Evolutionary conservation across 78 protist species (phyloP).

Genomic region (Anaeramoeba flamelloides): DNA sequence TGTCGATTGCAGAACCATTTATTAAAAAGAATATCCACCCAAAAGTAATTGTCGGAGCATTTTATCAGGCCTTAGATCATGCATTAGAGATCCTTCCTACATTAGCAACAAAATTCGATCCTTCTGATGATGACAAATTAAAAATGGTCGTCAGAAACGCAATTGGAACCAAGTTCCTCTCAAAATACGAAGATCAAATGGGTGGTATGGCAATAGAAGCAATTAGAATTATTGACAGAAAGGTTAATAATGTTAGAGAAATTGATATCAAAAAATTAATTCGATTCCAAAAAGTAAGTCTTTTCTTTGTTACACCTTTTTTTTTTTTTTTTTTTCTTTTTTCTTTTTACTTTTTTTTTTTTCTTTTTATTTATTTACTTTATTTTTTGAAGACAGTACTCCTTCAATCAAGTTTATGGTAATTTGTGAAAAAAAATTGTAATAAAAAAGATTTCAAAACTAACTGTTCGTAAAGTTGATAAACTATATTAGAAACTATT

Average conservation of each 20-base stretch:
- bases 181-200: slow-evolving; percentile 52
- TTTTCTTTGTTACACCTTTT: neutral
- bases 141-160: slow-evolving; percentile 11
- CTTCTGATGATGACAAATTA: slow-evolving; percentile 46
- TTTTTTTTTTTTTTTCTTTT: no score
- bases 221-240: slow-evolving; percentile 68
- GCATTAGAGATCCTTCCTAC: slow-evolving; percentile 46
- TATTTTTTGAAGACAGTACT: no score
- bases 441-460: no score
- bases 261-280: slow-evolving; percentile 90
- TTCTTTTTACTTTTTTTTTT: no score
- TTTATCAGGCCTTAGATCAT: slow-evolving; percentile 69
- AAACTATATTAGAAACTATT: no score
- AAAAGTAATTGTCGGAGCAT: slow-evolving; percentile 46
- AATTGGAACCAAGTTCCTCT: slow-evolving; percentile 32
- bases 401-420: no score
- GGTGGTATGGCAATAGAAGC: slow-evolving; percentile 86
- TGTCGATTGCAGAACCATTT: slow-evolving; percentile 56
- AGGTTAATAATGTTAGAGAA: slow-evolving; percentile 27
- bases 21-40: slow-evolving; percentile 72
- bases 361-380: no score
- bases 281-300: slow-evolving; percentile 64
- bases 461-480: no score
- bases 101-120: slow-evolving; percentile 16
- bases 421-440: no score